Conservation (phyloP, 768 basidiomycete genomes). For the Boletus bicolor region DNA sequence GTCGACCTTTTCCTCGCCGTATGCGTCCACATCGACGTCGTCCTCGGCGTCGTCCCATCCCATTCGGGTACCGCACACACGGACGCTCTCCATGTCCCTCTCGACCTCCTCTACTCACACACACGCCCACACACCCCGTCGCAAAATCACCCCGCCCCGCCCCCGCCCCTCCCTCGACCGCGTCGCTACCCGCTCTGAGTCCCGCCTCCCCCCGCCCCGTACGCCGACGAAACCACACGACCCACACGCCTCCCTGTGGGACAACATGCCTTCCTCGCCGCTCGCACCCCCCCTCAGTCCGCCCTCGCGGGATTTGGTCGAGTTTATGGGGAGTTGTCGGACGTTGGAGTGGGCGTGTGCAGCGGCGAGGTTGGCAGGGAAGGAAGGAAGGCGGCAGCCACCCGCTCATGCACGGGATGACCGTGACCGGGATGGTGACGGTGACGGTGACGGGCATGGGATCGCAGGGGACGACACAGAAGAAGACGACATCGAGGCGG, state of each 20-base stretch:
- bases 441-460: neutral
- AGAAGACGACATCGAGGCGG: conserved; percentile 59
- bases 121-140: conserved; percentile 20
- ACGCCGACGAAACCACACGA: conserved; percentile 31
- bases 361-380: conserved; percentile 50
- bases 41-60: conserved; percentile 26
- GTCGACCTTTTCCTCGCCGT: conserved; percentile 15
- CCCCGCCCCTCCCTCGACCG: conserved; percentile 33
- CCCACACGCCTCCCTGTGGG: conserved; percentile 29
- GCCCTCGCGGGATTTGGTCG: conserved; percentile 30
- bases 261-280: conserved; percentile 42
- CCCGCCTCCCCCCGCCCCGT: conserved; percentile 28
- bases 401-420: neutral
- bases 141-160: conserved; percentile 30
- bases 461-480: conserved; percentile 49
- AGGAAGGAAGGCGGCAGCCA: conserved; percentile 30
- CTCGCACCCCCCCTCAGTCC: conserved; percentile 37
- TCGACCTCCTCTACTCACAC: neutral
- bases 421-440: conserved; percentile 8
- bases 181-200: conserved; percentile 30
- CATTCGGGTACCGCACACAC: conserved; percentile 34
- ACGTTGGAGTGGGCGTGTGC: conserved; percentile 34
- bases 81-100: conserved; percentile 30
- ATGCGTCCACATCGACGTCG: conserved; percentile 20
- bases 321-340: conserved; percentile 27